These are phyloP conservation scores for Alternaria sp. DNA, from an alignment of 2,329 filamentous ascomycete species.

Conservation along the genomic window DNA sequence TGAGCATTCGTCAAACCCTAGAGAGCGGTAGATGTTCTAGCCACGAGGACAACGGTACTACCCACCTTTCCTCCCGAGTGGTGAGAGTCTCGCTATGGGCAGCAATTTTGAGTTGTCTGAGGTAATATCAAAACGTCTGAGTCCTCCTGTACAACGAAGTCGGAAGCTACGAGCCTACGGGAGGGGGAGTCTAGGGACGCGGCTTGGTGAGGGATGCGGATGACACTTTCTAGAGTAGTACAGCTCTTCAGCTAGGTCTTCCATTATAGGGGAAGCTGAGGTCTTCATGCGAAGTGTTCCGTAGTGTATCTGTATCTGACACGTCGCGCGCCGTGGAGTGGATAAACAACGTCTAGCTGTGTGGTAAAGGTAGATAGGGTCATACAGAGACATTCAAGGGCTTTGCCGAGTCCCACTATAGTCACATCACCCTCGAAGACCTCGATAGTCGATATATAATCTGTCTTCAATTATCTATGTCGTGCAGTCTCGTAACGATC, in stretches of 20 bases:
- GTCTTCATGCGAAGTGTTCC: conserved; percentile 4
- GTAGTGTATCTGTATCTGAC: not conserved
- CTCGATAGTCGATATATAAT: not conserved
- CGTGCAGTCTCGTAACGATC: not conserved
- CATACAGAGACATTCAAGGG: not conserved
- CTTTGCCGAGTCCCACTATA: conserved; percentile 6
- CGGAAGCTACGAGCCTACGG: conserved; percentile 11
- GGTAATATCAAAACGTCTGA: conserved; percentile 10
- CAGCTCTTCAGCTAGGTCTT: conserved; percentile 7
- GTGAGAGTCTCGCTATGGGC: not conserved
- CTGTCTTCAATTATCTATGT: not conserved
- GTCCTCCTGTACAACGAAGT: conserved; percentile 8
- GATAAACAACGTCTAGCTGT: conserved; percentile 5
- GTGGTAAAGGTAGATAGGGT: conserved; percentile 14
- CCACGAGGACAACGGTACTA: conserved; percentile 21
- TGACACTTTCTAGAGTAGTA: conserved; percentile 14
- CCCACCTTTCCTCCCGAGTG: conserved; percentile 13
- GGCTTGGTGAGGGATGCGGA: conserved; percentile 3
- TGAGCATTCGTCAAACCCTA: conserved; percentile 12
- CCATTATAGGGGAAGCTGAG: not conserved
- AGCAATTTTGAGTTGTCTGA: conserved; percentile 14
- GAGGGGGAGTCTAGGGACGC: not conserved
- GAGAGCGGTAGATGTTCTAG: conserved; percentile 20
- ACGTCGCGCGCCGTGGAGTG: conserved; percentile 12
- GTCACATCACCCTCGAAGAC: not conserved